Percentiles rank a stretch among this genome's conserved stretches.
phyloP scores from a whole-genome alignment of 2,329 filamentous ascomycete genomes.

The Pseudogymnoascus pannorum region DNA sequence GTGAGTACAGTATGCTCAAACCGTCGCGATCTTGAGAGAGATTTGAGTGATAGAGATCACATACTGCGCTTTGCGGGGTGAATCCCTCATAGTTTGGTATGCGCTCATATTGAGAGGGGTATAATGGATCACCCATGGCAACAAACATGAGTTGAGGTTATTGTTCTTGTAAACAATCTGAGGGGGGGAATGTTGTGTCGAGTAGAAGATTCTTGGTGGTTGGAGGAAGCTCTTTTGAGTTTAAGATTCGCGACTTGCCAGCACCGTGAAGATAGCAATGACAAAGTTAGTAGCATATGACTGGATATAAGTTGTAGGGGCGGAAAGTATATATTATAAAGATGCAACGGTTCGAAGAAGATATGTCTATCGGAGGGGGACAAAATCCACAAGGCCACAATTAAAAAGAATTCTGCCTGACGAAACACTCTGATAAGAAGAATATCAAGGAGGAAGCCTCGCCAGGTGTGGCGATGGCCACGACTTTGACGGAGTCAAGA shows the following conservation, averaged over 20 bases:
- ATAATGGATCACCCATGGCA: background rate
- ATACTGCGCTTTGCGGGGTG: background rate
- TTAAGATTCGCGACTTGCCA: background rate
- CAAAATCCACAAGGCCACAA: background rate
- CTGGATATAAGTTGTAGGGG: background rate
- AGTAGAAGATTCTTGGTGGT: background rate
- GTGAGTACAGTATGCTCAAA: constrained; percentile 1
- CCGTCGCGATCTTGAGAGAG: background rate
- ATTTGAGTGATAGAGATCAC: constrained; percentile 1
- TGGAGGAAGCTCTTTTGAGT: background rate
- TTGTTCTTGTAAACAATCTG: background rate
- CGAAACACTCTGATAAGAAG: background rate
- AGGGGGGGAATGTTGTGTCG: background rate
- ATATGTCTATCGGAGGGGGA: background rate
- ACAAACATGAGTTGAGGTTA: background rate
- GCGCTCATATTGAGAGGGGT: background rate
- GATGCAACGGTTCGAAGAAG: background rate
- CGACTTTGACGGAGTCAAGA: background rate
- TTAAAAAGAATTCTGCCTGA: constrained; percentile 5
- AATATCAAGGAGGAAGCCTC: background rate
- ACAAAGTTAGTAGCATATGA: background rate
- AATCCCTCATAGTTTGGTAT: background rate
- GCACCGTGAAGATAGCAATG: background rate
- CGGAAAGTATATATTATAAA: background rate
- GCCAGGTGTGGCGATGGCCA: background rate